Conservation (phyloP, 2,329 filamentous ascomycete genomes). For the Phialocephala sp. region DNA sequence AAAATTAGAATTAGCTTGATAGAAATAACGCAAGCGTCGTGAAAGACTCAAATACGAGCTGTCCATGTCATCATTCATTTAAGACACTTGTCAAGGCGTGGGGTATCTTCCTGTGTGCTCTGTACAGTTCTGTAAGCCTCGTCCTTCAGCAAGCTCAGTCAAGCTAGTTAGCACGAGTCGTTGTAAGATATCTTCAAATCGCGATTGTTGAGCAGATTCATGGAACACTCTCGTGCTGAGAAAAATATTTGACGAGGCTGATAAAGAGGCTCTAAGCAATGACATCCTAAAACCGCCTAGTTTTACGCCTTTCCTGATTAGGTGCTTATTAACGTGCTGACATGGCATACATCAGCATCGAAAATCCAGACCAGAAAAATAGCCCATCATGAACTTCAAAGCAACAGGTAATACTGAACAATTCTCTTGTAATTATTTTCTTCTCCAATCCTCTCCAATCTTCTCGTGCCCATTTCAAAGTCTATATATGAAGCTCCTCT, state of each 20-base stretch:
- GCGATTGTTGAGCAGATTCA: background rate
- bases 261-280: conserved; percentile 1
- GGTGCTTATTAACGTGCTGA: conserved; percentile 4
- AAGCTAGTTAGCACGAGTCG: background rate
- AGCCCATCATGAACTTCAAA: conserved; percentile 18
- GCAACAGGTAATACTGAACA: conserved; percentile 32
- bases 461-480: conserved; percentile 30
- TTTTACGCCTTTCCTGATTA: background rate
- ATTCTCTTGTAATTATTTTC: conserved; percentile 29
- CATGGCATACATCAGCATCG: background rate
- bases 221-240: background rate
- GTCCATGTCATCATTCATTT: too few species aligned
- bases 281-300: conserved; percentile 1
- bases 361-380: conserved; percentile 2
- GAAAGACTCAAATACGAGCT: too few species aligned
- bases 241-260: background rate
- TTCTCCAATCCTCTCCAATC: conserved; percentile 37
- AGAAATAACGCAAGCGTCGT: too few species aligned
- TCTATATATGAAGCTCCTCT: conserved; percentile 44
- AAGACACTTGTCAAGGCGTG: too few species aligned
- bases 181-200: background rate
- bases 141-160: background rate
- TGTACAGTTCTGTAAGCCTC: background rate
- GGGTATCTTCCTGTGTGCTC: too few species aligned
- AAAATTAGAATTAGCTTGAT: too few species aligned